Percentiles rank a stretch among this genome's conserved stretches.
phyloP scores from a whole-genome alignment of 306 rosid genomes.

The Begonia peltatifolia region DNA sequence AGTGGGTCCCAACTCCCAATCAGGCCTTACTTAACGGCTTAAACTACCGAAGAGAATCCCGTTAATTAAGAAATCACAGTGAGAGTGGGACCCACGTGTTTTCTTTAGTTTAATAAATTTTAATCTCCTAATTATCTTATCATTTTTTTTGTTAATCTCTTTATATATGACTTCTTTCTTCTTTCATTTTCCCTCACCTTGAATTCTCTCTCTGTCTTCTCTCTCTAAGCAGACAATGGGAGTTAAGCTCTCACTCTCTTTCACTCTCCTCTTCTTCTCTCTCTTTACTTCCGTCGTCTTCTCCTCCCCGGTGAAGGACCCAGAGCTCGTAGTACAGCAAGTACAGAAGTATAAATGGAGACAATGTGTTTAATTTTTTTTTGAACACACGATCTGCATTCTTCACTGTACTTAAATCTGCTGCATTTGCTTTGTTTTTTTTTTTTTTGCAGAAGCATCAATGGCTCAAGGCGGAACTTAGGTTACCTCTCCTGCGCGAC shows the following conservation, averaged over 20 bases:
- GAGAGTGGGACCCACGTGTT: slow-evolving; percentile 51
- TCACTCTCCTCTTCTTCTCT: slow-evolving; percentile 24
- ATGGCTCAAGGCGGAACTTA: slow-evolving; percentile 58
- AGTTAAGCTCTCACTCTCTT: slow-evolving; percentile 6
- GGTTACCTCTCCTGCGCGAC: slow-evolving; percentile 72
- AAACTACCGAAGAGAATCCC: slow-evolving; percentile 53
- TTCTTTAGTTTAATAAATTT: slow-evolving; percentile 44
- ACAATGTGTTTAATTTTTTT: slow-evolving; percentile 1
- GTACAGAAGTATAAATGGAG: slow-evolving; percentile 45
- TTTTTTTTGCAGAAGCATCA: slow-evolving; percentile 35
- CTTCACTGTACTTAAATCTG: background rate
- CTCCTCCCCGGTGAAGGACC: slow-evolving; percentile 23
- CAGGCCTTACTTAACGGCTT: slow-evolving; percentile 47
- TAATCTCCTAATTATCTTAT: slow-evolving; percentile 19
- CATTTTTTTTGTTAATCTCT: slow-evolving; percentile 15
- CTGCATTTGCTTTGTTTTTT: background rate
- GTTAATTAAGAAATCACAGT: slow-evolving; percentile 61
- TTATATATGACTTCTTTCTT: slow-evolving; percentile 37
- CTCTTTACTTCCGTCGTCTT: slow-evolving; percentile 22
- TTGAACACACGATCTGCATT: background rate
- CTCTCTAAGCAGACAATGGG: slow-evolving; percentile 1
- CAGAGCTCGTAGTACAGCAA: slow-evolving; percentile 40
- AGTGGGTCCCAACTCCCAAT: slow-evolving; percentile 3
- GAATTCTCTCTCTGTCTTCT: background rate
- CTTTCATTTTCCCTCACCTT: slow-evolving; percentile 3